Percentiles rank a stretch among this genome's conserved stretches.
Conservation (phyloP, 2,329 filamentous ascomycete species). For the Penicillium sp. region DNA sequence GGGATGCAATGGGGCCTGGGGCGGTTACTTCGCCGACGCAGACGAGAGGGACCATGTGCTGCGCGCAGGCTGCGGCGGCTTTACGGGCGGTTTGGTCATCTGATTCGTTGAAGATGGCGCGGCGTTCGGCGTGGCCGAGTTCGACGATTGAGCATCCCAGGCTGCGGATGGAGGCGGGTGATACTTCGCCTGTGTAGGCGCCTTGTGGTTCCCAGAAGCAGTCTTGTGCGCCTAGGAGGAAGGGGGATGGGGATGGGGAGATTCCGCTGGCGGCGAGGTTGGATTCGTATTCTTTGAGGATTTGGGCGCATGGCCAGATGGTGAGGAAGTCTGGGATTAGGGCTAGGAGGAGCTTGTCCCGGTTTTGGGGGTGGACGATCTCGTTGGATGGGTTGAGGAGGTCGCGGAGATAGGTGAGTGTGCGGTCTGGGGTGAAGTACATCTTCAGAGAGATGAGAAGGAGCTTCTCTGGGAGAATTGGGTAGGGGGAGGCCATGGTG, state of each 20-base stretch:
- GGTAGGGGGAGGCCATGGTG: slow-evolving; percentile 25
- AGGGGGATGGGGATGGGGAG: slow-evolving; percentile 35
- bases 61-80: slow-evolving; percentile 62
- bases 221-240: slow-evolving; percentile 73
- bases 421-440: slow-evolving; percentile 45
- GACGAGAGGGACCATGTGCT: slow-evolving; percentile 71
- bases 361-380: slow-evolving; percentile 41
- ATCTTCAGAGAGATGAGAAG: slow-evolving; percentile 42
- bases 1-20: slow-evolving; percentile 45
- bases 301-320: slow-evolving; percentile 49
- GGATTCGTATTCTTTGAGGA: slow-evolving; percentile 34
- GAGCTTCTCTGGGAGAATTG: slow-evolving; percentile 36
- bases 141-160: slow-evolving; percentile 71
- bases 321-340: slow-evolving; percentile 74
- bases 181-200: slow-evolving; percentile 74
- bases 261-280: slow-evolving; percentile 17
- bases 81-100: slow-evolving; percentile 65
- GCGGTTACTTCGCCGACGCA: slow-evolving; percentile 70
- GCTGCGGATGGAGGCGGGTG: slow-evolving; percentile 62
- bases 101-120: slow-evolving; percentile 69
- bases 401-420: slow-evolving; percentile 53
- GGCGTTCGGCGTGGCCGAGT: slow-evolving; percentile 75
- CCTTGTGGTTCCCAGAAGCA: slow-evolving; percentile 66
- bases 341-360: slow-evolving; percentile 63
- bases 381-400: slow-evolving; percentile 50